phyloP scores from a whole-genome alignment of 78 protist genomes.

The Polysphondylium violaceum region DNA sequence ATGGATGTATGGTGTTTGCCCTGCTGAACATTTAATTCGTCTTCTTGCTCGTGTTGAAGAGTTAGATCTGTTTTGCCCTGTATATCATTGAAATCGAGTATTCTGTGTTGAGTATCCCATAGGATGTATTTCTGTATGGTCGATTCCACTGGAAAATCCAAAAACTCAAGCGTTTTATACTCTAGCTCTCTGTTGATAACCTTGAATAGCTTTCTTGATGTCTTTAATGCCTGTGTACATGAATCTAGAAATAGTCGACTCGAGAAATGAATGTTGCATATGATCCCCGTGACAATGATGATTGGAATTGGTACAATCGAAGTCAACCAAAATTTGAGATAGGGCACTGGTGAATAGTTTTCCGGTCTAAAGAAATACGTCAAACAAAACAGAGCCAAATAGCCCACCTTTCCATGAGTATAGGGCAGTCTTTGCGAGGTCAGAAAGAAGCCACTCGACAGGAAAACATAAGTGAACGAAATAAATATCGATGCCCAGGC shows the following conservation, averaged over 20 bases:
- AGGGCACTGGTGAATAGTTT: neutral
- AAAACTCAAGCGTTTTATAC: neutral
- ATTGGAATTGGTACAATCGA: neutral
- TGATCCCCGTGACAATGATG: neutral
- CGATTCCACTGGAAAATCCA: neutral
- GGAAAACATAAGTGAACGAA: neutral
- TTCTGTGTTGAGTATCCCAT: neutral
- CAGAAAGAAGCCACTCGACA: neutral
- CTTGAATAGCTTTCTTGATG: neutral
- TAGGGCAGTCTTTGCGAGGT: neutral
- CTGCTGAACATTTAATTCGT: too few relatives aligned
- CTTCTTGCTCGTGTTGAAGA: neutral
- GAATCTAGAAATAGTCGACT: neutral
- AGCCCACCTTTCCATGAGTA: neutral
- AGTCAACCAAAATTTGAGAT: neutral
- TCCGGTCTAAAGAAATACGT: neutral
- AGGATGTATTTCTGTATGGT: neutral
- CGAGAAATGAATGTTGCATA: neutral
- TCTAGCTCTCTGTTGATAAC: conserved; percentile 1
- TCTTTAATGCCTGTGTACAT: neutral
- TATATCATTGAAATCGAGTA: neutral
- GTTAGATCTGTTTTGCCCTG: neutral
- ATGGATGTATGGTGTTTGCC: neutral
- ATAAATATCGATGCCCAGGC: conserved; percentile 20
- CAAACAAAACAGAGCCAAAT: neutral